Conservation (phyloP, 257 asterid genomes). For the Salvia hispanica region DNA sequence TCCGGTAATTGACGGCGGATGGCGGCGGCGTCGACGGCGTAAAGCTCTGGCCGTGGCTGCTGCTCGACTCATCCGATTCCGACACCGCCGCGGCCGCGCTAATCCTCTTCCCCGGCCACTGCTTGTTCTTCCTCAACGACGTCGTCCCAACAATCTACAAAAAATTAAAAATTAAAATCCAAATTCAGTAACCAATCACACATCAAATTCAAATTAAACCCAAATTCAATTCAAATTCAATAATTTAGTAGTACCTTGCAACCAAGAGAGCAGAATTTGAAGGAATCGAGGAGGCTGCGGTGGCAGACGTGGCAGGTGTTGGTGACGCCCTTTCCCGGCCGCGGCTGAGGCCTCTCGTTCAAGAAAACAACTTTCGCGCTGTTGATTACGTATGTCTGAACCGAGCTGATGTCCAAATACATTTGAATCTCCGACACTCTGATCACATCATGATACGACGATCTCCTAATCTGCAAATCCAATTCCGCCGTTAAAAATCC, state of each 20-base stretch:
- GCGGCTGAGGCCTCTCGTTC: conserved; percentile 87
- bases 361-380: conserved; percentile 87
- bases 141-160: conserved; percentile 78
- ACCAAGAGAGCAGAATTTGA: conserved; percentile 87
- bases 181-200: conserved; percentile 9
- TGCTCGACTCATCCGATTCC: conserved; percentile 66
- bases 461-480: conserved; percentile 70
- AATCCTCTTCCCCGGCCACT: conserved; percentile 41
- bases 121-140: conserved; percentile 42
- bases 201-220: neutral
- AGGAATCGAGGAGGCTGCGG: conserved; percentile 82
- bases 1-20: conserved; percentile 53
- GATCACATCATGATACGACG: conserved; percentile 93
- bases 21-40: conserved; percentile 85
- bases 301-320: conserved; percentile 84
- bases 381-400: conserved; percentile 83
- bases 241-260: conserved; percentile 55
- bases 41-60: conserved; percentile 54
- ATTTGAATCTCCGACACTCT: conserved; percentile 82
- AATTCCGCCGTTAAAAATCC: neutral
- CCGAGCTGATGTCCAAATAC: conserved; percentile 66
- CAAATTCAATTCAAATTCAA: neutral
- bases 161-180: neutral
- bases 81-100: conserved; percentile 19
- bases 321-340: conserved; percentile 91